Percentiles rank a stretch among this genome's conserved stretches.
Evolutionary conservation across 202 grass and related monocot species (phyloP).

Genomic region (Miscanthus sacchariflorus): DNA sequence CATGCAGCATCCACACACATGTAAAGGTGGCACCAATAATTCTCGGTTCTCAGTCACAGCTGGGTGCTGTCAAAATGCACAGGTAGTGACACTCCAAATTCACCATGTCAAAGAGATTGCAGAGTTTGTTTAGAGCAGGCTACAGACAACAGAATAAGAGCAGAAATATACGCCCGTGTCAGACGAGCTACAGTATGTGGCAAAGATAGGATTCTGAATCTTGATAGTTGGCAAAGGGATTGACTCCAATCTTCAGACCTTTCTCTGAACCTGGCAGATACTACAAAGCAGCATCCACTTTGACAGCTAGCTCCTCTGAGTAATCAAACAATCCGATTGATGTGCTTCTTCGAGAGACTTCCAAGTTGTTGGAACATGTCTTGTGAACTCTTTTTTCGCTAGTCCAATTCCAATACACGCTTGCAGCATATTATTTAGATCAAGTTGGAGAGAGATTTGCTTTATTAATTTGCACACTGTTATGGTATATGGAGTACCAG

Average conservation of each 20-base stretch:
- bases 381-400: not conserved
- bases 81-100: not conserved
- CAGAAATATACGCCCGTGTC: not conserved
- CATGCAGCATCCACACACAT: not conserved
- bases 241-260: not conserved
- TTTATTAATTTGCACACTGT: not conserved
- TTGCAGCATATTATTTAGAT: not conserved
- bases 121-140: not conserved
- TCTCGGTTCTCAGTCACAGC: not conserved
- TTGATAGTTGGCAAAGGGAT: not conserved
- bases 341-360: not conserved
- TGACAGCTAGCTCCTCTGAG: not conserved
- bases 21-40: not conserved
- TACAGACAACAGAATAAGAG: not conserved
- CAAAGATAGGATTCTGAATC: not conserved
- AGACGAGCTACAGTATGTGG: not conserved
- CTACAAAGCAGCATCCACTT: not conserved
- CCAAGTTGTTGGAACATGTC: not conserved
- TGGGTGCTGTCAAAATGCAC: not conserved
- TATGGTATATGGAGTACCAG: too few species aligned
- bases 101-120: not conserved
- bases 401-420: not conserved
- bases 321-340: not conserved
- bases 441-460: not conserved
- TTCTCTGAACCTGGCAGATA: conserved; percentile 12